phyloP scores from a whole-genome alignment of 1,284 basidiomycete species.

The Tilletia setariae region DNA sequence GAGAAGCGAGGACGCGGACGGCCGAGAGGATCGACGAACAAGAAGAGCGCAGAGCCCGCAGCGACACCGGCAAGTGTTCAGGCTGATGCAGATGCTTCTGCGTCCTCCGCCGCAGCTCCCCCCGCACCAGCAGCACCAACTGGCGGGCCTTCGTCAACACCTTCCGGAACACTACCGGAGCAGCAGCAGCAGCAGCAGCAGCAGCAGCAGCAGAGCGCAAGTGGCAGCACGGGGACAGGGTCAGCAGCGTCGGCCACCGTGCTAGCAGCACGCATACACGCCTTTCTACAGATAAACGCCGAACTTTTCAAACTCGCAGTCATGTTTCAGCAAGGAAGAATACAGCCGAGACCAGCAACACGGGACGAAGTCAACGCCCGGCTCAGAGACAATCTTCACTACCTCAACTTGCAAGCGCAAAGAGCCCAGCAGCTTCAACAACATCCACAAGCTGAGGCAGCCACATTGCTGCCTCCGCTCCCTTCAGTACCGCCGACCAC shows the following conservation, averaged over 20 bases:
- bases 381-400: slow-evolving; percentile 1
- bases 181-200: not conserved
- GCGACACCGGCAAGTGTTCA: too few species aligned
- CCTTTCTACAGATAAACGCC: not conserved
- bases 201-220: not conserved
- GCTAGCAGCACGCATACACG: not conserved
- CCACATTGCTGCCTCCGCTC: not conserved
- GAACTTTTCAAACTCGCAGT: slow-evolving; percentile 11
- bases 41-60: not conserved
- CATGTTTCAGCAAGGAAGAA: not conserved
- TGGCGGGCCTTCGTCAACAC: too few species aligned
- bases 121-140: not conserved
- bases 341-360: not conserved
- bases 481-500: not conserved
- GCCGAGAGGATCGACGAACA: not conserved
- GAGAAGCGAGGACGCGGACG: slow-evolving; percentile 4
- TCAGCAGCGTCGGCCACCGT: not conserved
- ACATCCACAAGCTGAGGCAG: not conserved
- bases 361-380: not conserved
- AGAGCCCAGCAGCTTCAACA: not conserved
- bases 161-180: too few species aligned
- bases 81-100: not conserved
- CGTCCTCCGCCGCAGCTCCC: not conserved
- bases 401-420: not conserved
- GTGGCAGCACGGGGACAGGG: not conserved